phyloP scores from a whole-genome alignment of 257 asterid genomes.

The Nicotiana benthamiana region DNA sequence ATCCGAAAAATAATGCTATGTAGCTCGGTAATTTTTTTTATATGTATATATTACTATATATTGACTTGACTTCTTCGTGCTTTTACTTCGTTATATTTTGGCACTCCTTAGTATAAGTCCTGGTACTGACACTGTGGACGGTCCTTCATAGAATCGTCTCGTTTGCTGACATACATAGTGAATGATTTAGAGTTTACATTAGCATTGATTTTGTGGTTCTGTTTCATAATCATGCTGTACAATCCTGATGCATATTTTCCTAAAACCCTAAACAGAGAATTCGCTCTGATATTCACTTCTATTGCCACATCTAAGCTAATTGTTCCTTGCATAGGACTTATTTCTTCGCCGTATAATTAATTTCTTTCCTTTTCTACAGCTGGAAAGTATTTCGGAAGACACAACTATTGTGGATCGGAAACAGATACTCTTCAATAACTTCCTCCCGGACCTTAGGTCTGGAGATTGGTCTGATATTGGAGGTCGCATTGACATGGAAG shows the following conservation, averaged over 20 bases:
- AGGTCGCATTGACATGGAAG: slow-evolving; percentile 70
- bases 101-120: no score
- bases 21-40: no score
- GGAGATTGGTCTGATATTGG: slow-evolving; percentile 91
- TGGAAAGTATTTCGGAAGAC: slow-evolving; percentile 75
- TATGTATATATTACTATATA: no score
- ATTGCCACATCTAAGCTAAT: background rate
- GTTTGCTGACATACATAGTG: background rate
- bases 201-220: background rate
- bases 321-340: background rate
- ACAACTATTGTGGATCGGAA: slow-evolving; percentile 33
- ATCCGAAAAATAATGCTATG: no score
- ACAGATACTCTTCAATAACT: slow-evolving; percentile 28
- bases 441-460: slow-evolving; percentile 59
- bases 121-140: no score
- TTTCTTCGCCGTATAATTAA: background rate
- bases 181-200: background rate
- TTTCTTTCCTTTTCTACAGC: slow-evolving; percentile 27
- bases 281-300: background rate
- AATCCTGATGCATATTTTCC: background rate
- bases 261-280: background rate
- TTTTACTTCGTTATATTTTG: no score
- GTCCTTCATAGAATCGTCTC: background rate
- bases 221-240: background rate
- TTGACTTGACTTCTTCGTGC: no score